phyloP scores from a whole-genome alignment of 139 green algal species.

The Deuterostichococcus epilithicus region DNA sequence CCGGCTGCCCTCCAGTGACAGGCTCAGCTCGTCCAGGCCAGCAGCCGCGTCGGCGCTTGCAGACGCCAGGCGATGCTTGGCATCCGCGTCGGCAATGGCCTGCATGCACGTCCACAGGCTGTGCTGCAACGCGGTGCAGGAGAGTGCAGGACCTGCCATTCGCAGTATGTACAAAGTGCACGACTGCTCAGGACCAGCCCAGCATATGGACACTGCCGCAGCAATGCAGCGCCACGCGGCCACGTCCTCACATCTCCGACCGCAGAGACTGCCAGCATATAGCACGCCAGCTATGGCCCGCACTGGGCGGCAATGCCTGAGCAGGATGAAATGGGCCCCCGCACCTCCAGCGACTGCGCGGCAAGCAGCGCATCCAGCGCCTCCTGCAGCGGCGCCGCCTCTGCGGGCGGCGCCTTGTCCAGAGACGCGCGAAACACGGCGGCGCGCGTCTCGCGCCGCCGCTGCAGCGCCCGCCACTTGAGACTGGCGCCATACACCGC shows the following conservation, averaged over 20 bases:
- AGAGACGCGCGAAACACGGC: slow-evolving; percentile 19
- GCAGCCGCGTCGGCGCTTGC: neutral
- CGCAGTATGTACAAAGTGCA: too few relatives aligned
- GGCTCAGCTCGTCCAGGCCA: neutral
- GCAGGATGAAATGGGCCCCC: neutral
- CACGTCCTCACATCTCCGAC: too few relatives aligned
- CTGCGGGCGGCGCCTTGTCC: slow-evolving; percentile 14
- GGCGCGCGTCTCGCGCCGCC: slow-evolving; percentile 24
- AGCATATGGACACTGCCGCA: too few relatives aligned
- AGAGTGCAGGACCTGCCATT: neutral
- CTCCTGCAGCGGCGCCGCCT: slow-evolving; percentile 17
- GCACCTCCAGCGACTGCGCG: slow-evolving; percentile 28
- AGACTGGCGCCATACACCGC: slow-evolving; percentile 33
- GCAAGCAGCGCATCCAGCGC: slow-evolving; percentile 24
- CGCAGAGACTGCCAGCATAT: too few relatives aligned
- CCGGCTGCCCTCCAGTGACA: neutral
- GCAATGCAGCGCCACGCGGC: too few relatives aligned
- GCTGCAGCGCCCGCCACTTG: slow-evolving; percentile 33
- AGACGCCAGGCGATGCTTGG: slow-evolving; percentile 28
- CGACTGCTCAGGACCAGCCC: too few relatives aligned
- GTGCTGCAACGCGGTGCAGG: too few relatives aligned
- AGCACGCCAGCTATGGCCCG: too few relatives aligned
- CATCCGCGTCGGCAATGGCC: slow-evolving; percentile 38
- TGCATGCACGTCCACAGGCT: slow-evolving; percentile 9
- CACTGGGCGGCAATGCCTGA: too few relatives aligned